These are phyloP conservation scores for Solanum lignicaule DNA, from an alignment of 257 asterid species.

Conservation along the genomic window DNA sequence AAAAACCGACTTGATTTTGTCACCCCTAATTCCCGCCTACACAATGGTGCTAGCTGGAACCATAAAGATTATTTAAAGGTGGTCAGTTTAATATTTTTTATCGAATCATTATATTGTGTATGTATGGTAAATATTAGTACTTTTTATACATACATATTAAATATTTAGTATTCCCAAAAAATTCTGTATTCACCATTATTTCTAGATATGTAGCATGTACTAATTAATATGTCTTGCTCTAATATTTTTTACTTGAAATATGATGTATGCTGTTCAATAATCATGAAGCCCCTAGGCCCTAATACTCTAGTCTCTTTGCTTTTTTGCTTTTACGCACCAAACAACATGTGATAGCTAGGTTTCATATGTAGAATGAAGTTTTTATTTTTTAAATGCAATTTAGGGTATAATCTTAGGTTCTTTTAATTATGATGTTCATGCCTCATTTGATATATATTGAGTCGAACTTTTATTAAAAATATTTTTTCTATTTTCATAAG, in stretches of 20 bases:
- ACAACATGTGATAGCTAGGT: background rate
- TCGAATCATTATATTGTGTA: background rate
- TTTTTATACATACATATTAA: background rate
- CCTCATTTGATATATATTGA: background rate
- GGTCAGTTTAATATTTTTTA: background rate
- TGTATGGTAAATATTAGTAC: background rate
- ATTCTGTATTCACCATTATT: background rate
- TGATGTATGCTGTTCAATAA: background rate
- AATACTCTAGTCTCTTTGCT: background rate
- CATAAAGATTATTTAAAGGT: background rate
- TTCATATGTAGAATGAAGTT: background rate
- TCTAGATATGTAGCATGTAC: background rate
- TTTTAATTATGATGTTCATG: background rate
- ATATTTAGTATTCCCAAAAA: background rate
- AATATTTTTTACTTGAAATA: background rate
- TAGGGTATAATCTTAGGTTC: background rate
- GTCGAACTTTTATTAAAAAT: fast-evolving
- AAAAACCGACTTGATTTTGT: background rate
- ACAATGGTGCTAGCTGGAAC: background rate
- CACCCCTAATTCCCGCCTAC: background rate
- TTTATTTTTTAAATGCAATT: background rate
- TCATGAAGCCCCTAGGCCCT: background rate
- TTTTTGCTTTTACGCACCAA: background rate
- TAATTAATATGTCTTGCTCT: background rate
- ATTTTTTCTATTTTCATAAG: background rate